Conservation (phyloP, 768 basidiomycete species). For the Astraeus odoratus region DNA sequence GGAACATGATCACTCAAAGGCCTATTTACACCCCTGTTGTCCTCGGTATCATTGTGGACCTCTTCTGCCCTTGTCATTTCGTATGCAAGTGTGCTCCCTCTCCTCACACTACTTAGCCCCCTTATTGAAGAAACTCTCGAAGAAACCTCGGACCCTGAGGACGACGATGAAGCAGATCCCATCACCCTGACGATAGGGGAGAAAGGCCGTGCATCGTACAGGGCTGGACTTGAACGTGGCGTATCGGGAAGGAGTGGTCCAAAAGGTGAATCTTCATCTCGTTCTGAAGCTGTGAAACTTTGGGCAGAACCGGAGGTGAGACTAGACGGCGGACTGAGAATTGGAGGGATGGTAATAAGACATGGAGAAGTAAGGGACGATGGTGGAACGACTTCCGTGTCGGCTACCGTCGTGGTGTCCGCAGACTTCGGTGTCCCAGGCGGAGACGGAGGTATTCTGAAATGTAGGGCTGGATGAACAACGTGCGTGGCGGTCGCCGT, state of each 20-base stretch:
- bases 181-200: constrained; percentile 20
- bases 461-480: neutral
- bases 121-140: constrained; percentile 12
- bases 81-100: constrained; percentile 15
- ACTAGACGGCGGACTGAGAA: constrained; percentile 2
- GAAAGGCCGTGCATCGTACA: constrained; percentile 22
- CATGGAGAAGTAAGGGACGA: neutral
- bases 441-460: constrained; percentile 1
- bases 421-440: constrained; percentile 2
- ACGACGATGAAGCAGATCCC: constrained; percentile 8
- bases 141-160: constrained; percentile 1
- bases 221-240: constrained; percentile 21
- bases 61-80: constrained; percentile 1
- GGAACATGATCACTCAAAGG: neutral
- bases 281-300: neutral
- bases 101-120: constrained; percentile 4
- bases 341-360: constrained; percentile 10
- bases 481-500: constrained; percentile 2
- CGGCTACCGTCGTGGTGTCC: neutral
- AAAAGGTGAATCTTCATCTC: constrained; percentile 22
- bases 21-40: constrained; percentile 2
- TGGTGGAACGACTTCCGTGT: neutral
- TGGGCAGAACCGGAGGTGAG: constrained; percentile 13
- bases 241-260: constrained; percentile 26
- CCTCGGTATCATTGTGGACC: constrained; percentile 1